Evolutionary conservation across 2,329 filamentous ascomycete species (phyloP).

Genomic region (Graphiopsis chlorocephala): DNA sequence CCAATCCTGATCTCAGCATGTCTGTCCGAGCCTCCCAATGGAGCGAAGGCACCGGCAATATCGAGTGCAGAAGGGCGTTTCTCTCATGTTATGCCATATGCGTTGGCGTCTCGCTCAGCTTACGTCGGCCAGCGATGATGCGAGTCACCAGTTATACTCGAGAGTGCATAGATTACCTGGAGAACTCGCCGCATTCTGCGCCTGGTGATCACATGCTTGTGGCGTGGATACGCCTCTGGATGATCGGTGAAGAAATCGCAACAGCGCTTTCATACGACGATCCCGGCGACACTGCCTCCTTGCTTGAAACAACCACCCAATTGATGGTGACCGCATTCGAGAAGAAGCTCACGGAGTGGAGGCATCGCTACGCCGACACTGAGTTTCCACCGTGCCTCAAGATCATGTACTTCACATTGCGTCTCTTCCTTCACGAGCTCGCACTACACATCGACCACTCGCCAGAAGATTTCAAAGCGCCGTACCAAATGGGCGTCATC

Average conservation of each 20-base stretch:
- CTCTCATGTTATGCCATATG: conserved; percentile 59
- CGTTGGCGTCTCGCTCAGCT: conserved; percentile 59
- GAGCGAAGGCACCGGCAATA: conserved; percentile 50
- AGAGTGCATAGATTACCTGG: conserved; percentile 57
- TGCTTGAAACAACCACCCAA: conserved; percentile 63
- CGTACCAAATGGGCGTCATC: conserved; percentile 47
- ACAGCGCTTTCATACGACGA: conserved; percentile 68
- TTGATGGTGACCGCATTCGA: conserved; percentile 65
- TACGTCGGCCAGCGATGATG: conserved; percentile 60
- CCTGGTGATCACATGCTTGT: conserved; percentile 58
- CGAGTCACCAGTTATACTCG: conserved; percentile 61
- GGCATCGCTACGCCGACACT: conserved; percentile 46
- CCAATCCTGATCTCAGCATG: conserved; percentile 30
- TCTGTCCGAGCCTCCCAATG: conserved; percentile 18
- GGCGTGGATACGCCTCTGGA: conserved; percentile 59
- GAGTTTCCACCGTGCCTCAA: conserved; percentile 48
- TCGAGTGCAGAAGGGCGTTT: conserved; percentile 59
- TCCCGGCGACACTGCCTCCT: conserved; percentile 48
- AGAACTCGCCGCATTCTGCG: conserved; percentile 54
- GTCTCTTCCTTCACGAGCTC: conserved; percentile 73
- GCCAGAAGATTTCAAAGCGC: conserved; percentile 51
- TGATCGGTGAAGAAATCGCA: conserved; percentile 66
- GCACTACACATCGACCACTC: conserved; percentile 64
- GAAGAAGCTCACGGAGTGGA: conserved; percentile 61
- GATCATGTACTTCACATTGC: conserved; percentile 64